phyloP scores from a whole-genome alignment of 495 filamentous ascomycete species.

The Achaetomiella virescens region DNA sequence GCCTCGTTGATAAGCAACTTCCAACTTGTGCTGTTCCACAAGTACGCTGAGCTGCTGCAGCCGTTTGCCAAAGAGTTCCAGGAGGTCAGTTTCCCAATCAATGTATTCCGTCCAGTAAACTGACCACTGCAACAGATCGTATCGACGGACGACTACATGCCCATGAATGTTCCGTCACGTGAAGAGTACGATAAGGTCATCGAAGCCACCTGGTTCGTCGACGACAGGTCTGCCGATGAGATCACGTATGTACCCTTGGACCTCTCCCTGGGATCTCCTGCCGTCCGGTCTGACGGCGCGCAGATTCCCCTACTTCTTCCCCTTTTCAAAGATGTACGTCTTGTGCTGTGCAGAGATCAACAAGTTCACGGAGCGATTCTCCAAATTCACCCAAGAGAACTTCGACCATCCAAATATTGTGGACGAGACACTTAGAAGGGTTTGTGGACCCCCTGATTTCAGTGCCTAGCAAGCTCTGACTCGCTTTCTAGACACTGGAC shows the following conservation, averaged over 20 bases:
- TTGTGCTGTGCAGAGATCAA: constrained; percentile 96
- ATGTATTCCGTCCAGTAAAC: constrained; percentile 61
- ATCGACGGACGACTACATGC: constrained; percentile 97
- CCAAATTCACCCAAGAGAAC: constrained; percentile 90
- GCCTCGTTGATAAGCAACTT: constrained; percentile 76
- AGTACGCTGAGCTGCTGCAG: constrained; percentile 89
- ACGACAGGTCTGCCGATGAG: constrained; percentile 68
- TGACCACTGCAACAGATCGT: constrained; percentile 76
- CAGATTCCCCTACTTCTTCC: constrained; percentile 85
- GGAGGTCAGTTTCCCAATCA: constrained; percentile 52
- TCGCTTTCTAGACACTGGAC: constrained; percentile 54
- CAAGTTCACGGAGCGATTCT: constrained; percentile 94
- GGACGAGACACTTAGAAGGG: constrained; percentile 78
- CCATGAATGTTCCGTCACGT: constrained; percentile 84
- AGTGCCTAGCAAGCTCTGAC: constrained; percentile 13
- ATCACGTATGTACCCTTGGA: constrained; percentile 52
- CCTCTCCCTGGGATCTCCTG: too few species aligned
- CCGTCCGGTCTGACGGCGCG: constrained; percentile 6
- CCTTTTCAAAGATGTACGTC: constrained; percentile 98
- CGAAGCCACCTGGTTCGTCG: constrained; percentile 86
- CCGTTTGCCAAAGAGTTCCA: constrained; percentile 89
- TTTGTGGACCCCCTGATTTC: constrained; percentile 18
- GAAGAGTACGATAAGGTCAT: constrained; percentile 95
- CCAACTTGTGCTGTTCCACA: constrained; percentile 78
- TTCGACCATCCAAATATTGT: constrained; percentile 82